Conservation (phyloP, 371 early-diverging fungal species). For the Mucor sp. region DNA sequence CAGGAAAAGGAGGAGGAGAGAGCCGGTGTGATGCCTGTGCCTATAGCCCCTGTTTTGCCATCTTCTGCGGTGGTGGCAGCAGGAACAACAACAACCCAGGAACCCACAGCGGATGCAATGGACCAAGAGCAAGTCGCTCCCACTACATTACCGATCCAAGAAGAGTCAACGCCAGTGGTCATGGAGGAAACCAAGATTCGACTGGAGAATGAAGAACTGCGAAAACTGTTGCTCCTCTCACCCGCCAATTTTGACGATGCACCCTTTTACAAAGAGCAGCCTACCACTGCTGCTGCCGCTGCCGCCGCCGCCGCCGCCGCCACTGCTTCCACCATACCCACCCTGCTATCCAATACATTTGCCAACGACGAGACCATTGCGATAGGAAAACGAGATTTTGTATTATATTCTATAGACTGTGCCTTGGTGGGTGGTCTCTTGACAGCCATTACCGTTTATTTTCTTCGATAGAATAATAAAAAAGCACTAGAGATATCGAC, state of each 20-base stretch:
- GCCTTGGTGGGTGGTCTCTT: constrained; percentile 48
- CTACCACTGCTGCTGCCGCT: not conserved
- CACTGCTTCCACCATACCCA: not conserved
- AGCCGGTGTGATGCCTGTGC: not conserved
- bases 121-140: not conserved
- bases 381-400: constrained; percentile 9
- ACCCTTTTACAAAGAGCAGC: not conserved
- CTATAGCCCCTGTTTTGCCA: not conserved
- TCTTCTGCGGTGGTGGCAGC: not conserved
- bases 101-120: not conserved
- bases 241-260: constrained; percentile 5
- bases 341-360: not conserved
- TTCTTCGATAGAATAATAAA: constrained; percentile 26
- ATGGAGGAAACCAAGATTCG: not conserved
- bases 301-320: too few relatives aligned
- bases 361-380: not conserved
- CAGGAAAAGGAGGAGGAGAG: not conserved
- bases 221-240: not conserved
- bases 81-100: not conserved
- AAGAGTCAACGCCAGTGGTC: not conserved
- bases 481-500: not conserved
- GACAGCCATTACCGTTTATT: constrained; percentile 41
- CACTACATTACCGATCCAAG: not conserved
- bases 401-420: constrained; percentile 42
- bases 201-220: constrained; percentile 5